phyloP scores from a whole-genome alignment of 192 early-diverging fungal species.

The Phlyctochytrium bullatum region DNA sequence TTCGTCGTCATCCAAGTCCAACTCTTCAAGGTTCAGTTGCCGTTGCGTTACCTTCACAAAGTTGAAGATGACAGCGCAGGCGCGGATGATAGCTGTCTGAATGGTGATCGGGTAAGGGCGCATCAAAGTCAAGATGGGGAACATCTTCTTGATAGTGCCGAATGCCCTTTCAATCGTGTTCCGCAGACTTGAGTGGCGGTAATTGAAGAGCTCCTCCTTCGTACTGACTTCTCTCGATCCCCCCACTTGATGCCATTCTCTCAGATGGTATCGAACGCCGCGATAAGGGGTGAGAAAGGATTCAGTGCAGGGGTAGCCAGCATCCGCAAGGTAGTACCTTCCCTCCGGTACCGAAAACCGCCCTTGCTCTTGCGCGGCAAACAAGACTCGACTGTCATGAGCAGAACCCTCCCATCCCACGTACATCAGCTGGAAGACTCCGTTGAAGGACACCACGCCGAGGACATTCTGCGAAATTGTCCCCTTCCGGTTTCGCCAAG shows the following conservation, averaged over 20 bases:
- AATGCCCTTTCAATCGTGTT: conserved; percentile 13
- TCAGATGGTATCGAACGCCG: conserved; percentile 16
- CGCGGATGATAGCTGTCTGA: conserved; percentile 1
- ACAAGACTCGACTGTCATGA: conserved; percentile 12
- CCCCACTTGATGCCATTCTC: conserved; percentile 11
- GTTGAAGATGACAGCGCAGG: conserved; percentile 10
- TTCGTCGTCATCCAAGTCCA: neutral
- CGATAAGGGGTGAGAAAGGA: conserved; percentile 12
- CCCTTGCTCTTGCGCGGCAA: conserved; percentile 9
- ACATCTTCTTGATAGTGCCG: conserved; percentile 7
- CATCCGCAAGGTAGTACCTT: conserved; percentile 16
- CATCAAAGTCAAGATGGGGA: conserved; percentile 16
- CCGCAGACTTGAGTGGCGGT: conserved; percentile 4
- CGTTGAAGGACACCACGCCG: conserved; percentile 9
- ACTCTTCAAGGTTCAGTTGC: too few relatives aligned
- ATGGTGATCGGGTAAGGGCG: conserved; percentile 3
- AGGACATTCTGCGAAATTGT: conserved; percentile 14
- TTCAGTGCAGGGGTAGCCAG: neutral
- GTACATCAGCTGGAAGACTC: conserved; percentile 7
- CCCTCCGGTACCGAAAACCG: conserved; percentile 14
- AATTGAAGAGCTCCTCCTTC: conserved; percentile 13
- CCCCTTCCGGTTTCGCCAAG: neutral
- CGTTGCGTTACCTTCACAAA: conserved; percentile 6
- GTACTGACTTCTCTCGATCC: neutral
- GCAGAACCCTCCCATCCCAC: conserved; percentile 19